A percentile compares a stretch with the other conserved stretches of the same genome.
Conservation (phyloP, 495 filamentous ascomycete species). For the Aspergillus indologenus region DNA sequence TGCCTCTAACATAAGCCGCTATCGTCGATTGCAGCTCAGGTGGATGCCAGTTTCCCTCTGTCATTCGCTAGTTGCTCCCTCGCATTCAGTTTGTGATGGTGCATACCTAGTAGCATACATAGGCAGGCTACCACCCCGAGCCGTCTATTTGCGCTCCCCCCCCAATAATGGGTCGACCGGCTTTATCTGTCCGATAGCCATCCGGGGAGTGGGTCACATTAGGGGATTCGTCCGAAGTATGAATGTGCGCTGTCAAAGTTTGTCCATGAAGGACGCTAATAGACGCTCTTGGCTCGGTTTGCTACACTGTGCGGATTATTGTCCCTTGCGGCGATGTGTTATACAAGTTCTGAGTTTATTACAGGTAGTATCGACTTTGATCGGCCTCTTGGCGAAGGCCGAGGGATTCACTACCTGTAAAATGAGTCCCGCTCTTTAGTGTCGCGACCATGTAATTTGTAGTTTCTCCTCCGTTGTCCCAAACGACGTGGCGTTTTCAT, state of each 20-base stretch:
- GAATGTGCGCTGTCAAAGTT: background rate
- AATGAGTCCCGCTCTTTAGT: background rate
- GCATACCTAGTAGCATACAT: background rate
- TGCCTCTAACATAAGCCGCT: slow-evolving; percentile 1
- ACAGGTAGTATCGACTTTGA: background rate
- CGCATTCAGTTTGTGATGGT: background rate
- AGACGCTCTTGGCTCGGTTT: background rate
- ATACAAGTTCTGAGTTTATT: background rate
- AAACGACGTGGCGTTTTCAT: background rate
- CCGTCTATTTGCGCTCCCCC: background rate
- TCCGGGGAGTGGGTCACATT: background rate
- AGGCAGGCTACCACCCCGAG: background rate
- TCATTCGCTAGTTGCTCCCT: background rate
- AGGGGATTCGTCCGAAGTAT: background rate
- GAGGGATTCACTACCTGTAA: background rate
- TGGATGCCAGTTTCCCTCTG: background rate
- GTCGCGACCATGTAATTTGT: background rate
- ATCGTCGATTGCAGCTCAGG: background rate
- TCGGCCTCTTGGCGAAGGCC: background rate
- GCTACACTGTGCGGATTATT: background rate
- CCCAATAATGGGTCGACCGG: background rate
- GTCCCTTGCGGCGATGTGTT: background rate
- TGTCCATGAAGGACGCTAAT: background rate
- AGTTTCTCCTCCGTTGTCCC: background rate
- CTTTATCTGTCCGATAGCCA: background rate